Evolutionary conservation across 129 eudicot genomes (phyloP).

Genomic region (Cynara cardunculus): DNA sequence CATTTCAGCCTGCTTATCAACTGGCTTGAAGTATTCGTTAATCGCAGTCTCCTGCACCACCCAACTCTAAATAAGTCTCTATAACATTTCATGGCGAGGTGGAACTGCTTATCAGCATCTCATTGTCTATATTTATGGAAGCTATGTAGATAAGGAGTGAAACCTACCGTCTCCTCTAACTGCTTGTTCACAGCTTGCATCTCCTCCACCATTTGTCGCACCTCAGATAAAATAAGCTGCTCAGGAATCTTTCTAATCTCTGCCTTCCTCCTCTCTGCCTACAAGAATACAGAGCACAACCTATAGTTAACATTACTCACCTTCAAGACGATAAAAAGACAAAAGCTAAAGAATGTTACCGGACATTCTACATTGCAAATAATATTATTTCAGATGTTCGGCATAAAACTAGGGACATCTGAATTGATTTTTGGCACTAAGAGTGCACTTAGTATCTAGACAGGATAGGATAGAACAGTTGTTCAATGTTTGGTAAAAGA

Average conservation of each 20-base stretch:
- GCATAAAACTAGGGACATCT: neutral
- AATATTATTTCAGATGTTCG: neutral
- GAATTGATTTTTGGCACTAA: neutral
- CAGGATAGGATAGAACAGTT: too few species aligned
- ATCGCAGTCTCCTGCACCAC: conserved; percentile 59
- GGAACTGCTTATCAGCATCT: neutral
- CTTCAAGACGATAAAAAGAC: neutral
- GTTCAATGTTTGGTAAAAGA: too few species aligned
- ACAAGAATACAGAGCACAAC: neutral
- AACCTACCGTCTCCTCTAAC: conserved; percentile 80
- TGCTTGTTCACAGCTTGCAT: conserved; percentile 85
- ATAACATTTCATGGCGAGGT: neutral
- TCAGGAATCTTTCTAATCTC: conserved; percentile 75
- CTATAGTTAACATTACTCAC: neutral
- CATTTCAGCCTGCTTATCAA: conserved; percentile 76
- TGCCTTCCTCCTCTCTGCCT: conserved; percentile 67
- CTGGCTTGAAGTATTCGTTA: conserved; percentile 75
- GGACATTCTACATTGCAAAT: neutral
- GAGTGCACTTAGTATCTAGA: too few species aligned
- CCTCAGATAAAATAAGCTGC: conserved; percentile 79
- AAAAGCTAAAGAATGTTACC: neutral
- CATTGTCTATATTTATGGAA: neutral
- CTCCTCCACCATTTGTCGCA: conserved; percentile 85
- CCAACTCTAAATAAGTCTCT: neutral
- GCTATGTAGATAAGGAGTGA: neutral